Base-by-base conservation (phyloP, 2,329 filamentous ascomycete species). In the Pestalotiopsis sp. region DNA sequence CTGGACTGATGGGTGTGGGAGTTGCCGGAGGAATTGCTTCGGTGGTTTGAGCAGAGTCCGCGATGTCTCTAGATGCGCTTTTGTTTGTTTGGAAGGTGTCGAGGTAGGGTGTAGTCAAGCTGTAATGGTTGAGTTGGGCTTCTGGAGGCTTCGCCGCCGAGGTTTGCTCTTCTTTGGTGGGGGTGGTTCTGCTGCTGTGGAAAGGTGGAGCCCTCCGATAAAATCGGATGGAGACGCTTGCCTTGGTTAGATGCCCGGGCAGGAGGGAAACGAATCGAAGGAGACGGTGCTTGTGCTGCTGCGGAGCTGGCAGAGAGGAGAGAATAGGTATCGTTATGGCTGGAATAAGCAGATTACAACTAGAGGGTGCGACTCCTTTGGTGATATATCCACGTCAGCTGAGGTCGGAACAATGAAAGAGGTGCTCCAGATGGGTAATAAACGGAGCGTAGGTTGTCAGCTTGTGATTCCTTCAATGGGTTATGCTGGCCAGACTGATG, bases 141-240 rank as follows among this genome's bases (percentile, higher is more conserved):
- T 56, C 49, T 57, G 41, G 49, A 9, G 12, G 45, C 41, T 66
- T 56, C 49, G 63, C n/a, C 41, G 39, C 14, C 49, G 38, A 52
- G 23, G 62, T 64, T 64, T 64, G 62, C 62, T 36, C 27, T 52
- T 36, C n/a, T 12, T 49, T 45, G 20, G 62, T 45, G 36, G 62
- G 62, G 62, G 62, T 27, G 59, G 27, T 62, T 62, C 31, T 36
- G 20, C 39, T 36, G 39, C 62, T 52, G 62, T 23, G 59, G 23
- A 31, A 27, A 64, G 41, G 62, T 64, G 62, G 62, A 38, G 31
- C 31, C 62, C 62, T 36, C 38, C 20, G 62, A 64, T 52, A 64
- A 64, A 64, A 45, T 25, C 39, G 62, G 62, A 64, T 64, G 62
- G 62, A 39, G 23, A 52, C 14, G 23, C 20, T 27, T 36, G 49